Evolutionary conservation across 2,329 filamentous ascomycete genomes (phyloP), one percentile per base, ranked within the genome.

Genomic region (Lasiodiplodia gonubiensis): DNA sequence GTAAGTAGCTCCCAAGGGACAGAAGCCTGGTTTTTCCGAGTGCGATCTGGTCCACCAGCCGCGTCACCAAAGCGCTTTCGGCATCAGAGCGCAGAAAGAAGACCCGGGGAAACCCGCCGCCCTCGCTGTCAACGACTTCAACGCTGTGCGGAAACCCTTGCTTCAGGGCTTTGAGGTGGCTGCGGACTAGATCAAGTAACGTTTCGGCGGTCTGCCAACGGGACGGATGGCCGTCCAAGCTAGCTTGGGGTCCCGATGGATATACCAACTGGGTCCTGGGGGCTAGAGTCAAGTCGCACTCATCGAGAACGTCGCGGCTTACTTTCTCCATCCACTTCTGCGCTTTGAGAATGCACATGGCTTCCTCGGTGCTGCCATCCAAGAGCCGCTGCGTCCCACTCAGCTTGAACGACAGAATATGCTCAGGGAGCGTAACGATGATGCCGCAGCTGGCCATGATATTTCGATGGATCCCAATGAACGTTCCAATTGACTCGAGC

Each of bases 361-460:
- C 84, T 37, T 84, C 77, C 0, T 74, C 63, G 0, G 80, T 64
- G 2, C 80, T 75, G 1, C 75, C 74, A 55, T 89, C 85, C 0
- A 83, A 81, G 0, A 90, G 74, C 1, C 82, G 81, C 70, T 91
- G 87, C 0, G 87, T 72, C 0, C 87, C 87, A 68, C 87, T 88
- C 2, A 91, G 79, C 71, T 85, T 86, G 74, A 90, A 90, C 0
- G 89, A 91, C 4, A 92, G 77, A 0, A 88, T 79, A 68, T 91
- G 86, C 65, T 91, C 89, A 0, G 89, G 89, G 1, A 88, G 81
- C 0, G 84, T 81, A 0, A 92, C 76, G 21, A 92, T 81, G 0
- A 91, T 75, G 0, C 88, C 89, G 0, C 78, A 78, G 0, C 71
- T 72, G 1, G 75, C 71, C 21, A 79, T 75, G 21, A 85, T 80